Percentiles rank a stretch among this genome's conserved stretches.
These are phyloP conservation scores for Geotrichum aggregatum DNA, from an alignment of 1,139 yeast species.

Conservation along the genomic window DNA sequence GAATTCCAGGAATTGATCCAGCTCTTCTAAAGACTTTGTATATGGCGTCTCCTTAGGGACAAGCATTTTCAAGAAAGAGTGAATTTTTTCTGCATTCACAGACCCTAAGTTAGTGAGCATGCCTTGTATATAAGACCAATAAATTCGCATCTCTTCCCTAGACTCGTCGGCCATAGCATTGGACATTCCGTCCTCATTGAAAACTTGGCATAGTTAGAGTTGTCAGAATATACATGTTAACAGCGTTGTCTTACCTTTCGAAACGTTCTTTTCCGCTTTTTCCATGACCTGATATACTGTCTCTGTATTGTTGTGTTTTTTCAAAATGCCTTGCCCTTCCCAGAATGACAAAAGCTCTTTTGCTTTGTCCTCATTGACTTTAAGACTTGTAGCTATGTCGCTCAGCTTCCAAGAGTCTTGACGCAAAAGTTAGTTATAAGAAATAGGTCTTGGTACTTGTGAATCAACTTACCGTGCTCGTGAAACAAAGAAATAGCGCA, in stretches of 20 bases:
- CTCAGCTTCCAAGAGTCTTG: conserved; percentile 16
- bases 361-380: conserved; percentile 33
- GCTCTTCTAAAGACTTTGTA: conserved; percentile 42
- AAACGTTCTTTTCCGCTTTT: conserved; percentile 32
- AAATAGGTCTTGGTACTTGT: no score
- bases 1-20: conserved; percentile 41
- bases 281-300: conserved; percentile 28
- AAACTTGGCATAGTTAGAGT: not conserved
- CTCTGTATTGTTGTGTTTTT: conserved; percentile 22
- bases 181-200: conserved; percentile 1
- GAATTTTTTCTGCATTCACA: conserved; percentile 48
- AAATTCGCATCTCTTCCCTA: conserved; percentile 40
- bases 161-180: conserved; percentile 27
- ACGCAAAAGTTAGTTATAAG: not conserved
- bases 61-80: conserved; percentile 50
- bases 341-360: conserved; percentile 15
- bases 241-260: conserved; percentile 38
- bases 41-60: conserved; percentile 52
- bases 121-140: conserved; percentile 51
- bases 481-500: conserved; percentile 56
- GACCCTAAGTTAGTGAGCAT: conserved; percentile 56
- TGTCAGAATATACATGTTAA: not conserved
- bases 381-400: conserved; percentile 25
- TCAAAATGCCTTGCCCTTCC: conserved; percentile 17
- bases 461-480: conserved; percentile 34